Percentiles rank a stretch among this genome's conserved stretches.
phyloP scores from a whole-genome alignment of 2,329 filamentous ascomycete species.

The Diaporthe citriasiana region DNA sequence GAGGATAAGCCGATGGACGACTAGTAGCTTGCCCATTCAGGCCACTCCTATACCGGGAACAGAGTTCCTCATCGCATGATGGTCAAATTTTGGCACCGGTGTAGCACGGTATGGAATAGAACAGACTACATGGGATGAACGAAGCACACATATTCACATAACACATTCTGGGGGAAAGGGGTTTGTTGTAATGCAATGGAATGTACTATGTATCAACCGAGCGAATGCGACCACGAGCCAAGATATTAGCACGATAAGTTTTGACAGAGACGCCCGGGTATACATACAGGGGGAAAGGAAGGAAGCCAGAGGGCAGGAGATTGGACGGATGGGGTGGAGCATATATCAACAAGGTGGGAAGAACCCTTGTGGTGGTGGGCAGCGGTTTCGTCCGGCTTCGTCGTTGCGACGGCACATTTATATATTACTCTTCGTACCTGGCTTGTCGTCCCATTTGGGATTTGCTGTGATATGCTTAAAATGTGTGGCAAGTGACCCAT shows the following conservation, averaged over 20 bases:
- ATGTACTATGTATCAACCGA: conserved; percentile 41
- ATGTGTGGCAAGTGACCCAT: too few relatives aligned
- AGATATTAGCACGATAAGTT: conserved; percentile 39
- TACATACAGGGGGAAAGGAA: conserved; percentile 7
- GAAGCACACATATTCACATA: background rate
- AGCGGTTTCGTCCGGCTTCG: conserved; percentile 12
- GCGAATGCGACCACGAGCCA: conserved; percentile 42
- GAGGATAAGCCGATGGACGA: conserved; percentile 86
- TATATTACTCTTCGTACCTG: conserved; percentile 23
- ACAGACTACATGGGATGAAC: background rate
- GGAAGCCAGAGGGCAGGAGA: background rate
- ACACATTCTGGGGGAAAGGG: background rate
- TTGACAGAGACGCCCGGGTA: conserved; percentile 19
- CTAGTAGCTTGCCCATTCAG: conserved; percentile 52
- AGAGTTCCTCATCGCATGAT: background rate
- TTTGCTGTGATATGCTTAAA: background rate
- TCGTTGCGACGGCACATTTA: conserved; percentile 30
- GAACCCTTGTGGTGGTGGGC: background rate
- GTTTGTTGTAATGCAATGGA: conserved; percentile 38
- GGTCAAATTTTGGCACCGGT: conserved; percentile 14
- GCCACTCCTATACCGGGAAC: background rate
- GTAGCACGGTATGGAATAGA: conserved; percentile 5
- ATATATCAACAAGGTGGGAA: conserved; percentile 15
- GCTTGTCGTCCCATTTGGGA: background rate
- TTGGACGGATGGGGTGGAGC: background rate